Percentiles rank a stretch among this genome's conserved stretches.
Evolutionary conservation across 306 rosid species (phyloP).

Genomic region (Ochetophila trinervis): DNA sequence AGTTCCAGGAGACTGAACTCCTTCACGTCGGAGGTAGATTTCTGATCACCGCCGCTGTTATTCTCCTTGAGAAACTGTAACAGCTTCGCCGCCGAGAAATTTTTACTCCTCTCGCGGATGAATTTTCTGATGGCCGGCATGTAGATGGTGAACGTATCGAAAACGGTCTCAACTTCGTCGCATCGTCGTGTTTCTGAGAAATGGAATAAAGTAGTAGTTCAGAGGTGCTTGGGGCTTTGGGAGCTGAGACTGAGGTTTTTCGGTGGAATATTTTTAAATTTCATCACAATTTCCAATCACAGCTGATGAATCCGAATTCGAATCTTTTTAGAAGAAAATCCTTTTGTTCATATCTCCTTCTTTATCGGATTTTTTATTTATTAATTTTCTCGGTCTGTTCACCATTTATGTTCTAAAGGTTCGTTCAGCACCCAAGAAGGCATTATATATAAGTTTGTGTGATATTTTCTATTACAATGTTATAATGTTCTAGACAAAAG

Average conservation of each 20-base stretch:
- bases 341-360: not conserved
- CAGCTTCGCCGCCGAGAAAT: constrained; percentile 53
- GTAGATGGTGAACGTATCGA: constrained; percentile 25
- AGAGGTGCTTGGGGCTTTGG: constrained; percentile 68
- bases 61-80: constrained; percentile 49
- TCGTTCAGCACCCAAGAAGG: constrained; percentile 44
- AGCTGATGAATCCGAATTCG: not conserved
- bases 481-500: not conserved
- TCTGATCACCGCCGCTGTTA: no score
- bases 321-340: not conserved
- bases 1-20: constrained; percentile 69
- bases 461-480: not conserved
- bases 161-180: constrained; percentile 15
- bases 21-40: constrained; percentile 32
- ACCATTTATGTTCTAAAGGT: constrained; percentile 31
- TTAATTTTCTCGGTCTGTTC: not conserved
- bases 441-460: not conserved
- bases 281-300: no score
- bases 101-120: constrained; percentile 57
- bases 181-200: not conserved
- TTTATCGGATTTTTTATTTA: not conserved
- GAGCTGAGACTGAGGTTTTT: constrained; percentile 60
- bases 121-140: constrained; percentile 65
- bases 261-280: not conserved
- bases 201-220: constrained; percentile 16